phyloP scores from a whole-genome alignment of 2,329 filamentous ascomycete species.

The Rutstroemia sp. region DNA sequence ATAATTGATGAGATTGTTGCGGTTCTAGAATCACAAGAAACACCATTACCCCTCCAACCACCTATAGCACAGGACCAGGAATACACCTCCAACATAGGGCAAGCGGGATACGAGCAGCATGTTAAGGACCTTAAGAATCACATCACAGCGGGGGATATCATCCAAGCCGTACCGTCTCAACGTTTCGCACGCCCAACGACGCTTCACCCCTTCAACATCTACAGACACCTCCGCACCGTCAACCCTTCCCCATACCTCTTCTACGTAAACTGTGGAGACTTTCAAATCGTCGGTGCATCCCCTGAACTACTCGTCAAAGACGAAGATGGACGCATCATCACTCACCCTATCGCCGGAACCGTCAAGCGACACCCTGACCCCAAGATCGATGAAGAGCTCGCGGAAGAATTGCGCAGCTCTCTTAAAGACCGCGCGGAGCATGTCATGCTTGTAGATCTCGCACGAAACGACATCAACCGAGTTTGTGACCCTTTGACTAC shows the following conservation, averaged over 20 bases:
- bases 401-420: slow-evolving; percentile 66
- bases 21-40: slow-evolving; percentile 65
- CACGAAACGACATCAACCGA: slow-evolving; percentile 92
- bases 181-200: slow-evolving; percentile 82
- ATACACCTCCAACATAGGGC: slow-evolving; percentile 89
- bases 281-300: slow-evolving; percentile 91
- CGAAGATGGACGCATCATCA: slow-evolving; percentile 80
- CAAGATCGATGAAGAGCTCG: slow-evolving; percentile 75
- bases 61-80: slow-evolving; percentile 67
- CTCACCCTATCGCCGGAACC: slow-evolving; percentile 94
- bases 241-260: slow-evolving; percentile 98
- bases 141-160: slow-evolving; percentile 88
- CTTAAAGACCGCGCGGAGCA: slow-evolving; percentile 92
- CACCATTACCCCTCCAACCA: slow-evolving; percentile 68
- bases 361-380: slow-evolving; percentile 76
- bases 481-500: slow-evolving; percentile 88
- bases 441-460: slow-evolving; percentile 96
- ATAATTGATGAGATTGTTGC: slow-evolving; percentile 61
- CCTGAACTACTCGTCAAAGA: slow-evolving; percentile 92
- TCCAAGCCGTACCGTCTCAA: slow-evolving; percentile 94
- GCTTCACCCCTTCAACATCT: slow-evolving; percentile 96
- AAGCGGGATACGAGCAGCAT: slow-evolving; percentile 81
- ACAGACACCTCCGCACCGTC: slow-evolving; percentile 90
- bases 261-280: slow-evolving; percentile 84
- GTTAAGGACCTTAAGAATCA: slow-evolving; percentile 82